Conservation (phyloP, 176 grass and related monocot species). For the Zoysia pacifica region DNA sequence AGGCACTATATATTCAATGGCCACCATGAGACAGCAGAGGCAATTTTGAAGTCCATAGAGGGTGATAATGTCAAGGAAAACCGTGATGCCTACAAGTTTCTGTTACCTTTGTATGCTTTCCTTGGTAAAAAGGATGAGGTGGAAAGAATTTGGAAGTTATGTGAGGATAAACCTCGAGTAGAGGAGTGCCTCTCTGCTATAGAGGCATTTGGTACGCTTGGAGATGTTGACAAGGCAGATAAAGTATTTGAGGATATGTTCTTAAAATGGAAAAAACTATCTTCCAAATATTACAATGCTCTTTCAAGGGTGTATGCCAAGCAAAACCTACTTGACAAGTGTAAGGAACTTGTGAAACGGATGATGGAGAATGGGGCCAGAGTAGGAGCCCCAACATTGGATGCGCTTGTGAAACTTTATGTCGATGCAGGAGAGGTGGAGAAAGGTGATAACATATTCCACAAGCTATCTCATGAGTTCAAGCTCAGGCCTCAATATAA, state of each 20-base stretch:
- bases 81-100: slow-evolving; percentile 45
- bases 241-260: slow-evolving; percentile 54
- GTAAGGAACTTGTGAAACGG: slow-evolving; percentile 55
- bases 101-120: slow-evolving; percentile 62
- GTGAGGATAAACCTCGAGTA: slow-evolving; percentile 41
- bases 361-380: slow-evolving; percentile 49
- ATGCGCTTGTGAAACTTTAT: slow-evolving; percentile 67
- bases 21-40: slow-evolving; percentile 62
- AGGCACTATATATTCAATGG: slow-evolving; percentile 64
- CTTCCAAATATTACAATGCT: slow-evolving; percentile 47
- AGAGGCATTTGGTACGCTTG: slow-evolving; percentile 67
- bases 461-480: slow-evolving; percentile 44
- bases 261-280: slow-evolving; percentile 21
- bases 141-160: slow-evolving; percentile 65
- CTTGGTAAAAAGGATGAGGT: slow-evolving; percentile 61
- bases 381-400: slow-evolving; percentile 40
- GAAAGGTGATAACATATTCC: slow-evolving; percentile 63
- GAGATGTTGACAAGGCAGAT: slow-evolving; percentile 60
- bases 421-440: slow-evolving; percentile 53
- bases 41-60: slow-evolving; percentile 55
- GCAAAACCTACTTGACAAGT: slow-evolving; percentile 61
- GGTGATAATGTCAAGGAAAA: slow-evolving; percentile 62
- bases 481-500: slow-evolving; percentile 49
- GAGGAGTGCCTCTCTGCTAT: slow-evolving; percentile 51
- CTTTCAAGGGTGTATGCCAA: slow-evolving; percentile 61